Percentiles rank a stretch among this genome's conserved stretches.
Conservation (phyloP, 1,139 yeast genomes). For the Geotrichum siamense region DNA sequence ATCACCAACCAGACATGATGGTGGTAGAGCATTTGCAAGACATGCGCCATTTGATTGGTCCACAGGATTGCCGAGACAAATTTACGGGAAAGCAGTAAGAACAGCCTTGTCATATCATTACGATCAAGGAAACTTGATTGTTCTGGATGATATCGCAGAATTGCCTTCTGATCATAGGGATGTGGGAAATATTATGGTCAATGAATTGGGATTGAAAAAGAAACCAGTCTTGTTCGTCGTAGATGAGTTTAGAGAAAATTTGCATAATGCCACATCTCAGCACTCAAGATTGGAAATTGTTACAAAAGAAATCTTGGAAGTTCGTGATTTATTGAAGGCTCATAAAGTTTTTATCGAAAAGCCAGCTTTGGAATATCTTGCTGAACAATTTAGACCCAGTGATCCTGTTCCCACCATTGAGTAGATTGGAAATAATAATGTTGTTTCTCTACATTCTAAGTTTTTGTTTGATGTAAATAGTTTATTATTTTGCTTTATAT, state of each 20-base stretch:
- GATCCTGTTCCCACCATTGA: conserved; percentile 16
- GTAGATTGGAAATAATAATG: no score
- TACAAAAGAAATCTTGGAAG: conserved; percentile 72
- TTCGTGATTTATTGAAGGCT: conserved; percentile 78
- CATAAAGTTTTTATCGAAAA: conserved; percentile 68
- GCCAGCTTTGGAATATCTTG: conserved; percentile 54
- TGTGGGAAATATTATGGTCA: conserved; percentile 53
- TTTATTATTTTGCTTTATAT: no score
- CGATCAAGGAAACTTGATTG: conserved; percentile 60
- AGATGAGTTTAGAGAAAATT: conserved; percentile 45
- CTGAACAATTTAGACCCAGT: conserved; percentile 21
- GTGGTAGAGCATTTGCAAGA: conserved; percentile 85
- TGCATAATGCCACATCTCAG: conserved; percentile 46
- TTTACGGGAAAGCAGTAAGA: conserved; percentile 68
- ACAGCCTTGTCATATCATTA: conserved; percentile 78
- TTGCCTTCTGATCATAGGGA: conserved; percentile 43
- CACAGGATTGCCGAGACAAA: conserved; percentile 68
- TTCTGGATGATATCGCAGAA: conserved; percentile 58
- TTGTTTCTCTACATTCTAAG: no score
- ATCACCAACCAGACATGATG: conserved; percentile 85
- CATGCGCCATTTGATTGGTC: conserved; percentile 84
- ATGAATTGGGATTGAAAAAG: conserved; percentile 34
- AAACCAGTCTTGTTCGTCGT: conserved; percentile 64
- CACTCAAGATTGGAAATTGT: conserved; percentile 55
- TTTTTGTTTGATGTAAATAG: no score